Base-by-base conservation (phyloP, 1,284 basidiomycete genomes). In the Chalciporus sp. region DNA sequence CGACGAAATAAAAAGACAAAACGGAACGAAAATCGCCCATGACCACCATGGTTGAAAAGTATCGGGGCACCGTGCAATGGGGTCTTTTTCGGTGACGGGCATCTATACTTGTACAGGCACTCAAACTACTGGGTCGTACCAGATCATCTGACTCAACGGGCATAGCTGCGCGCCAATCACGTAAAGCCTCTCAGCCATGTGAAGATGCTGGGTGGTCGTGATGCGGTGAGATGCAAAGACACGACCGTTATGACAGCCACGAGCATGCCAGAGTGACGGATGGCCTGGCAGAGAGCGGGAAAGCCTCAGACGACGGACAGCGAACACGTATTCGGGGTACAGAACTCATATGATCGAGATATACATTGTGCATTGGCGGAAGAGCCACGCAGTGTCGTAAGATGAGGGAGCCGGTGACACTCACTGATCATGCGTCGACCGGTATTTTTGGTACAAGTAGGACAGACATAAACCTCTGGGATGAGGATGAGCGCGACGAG, bases 341-440 rank as follows among this genome's bases (percentile, higher is more conserved):
- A 69, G 56, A 58, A 71, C 64, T 69, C 51, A 72, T 69, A 66
- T 61, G 68, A 68, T 71, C 62, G 62, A 37, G 35, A 69, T 70
- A 57, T 69, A 75, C 57, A 74, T 73, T 63, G 64, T 66, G 68
- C 67, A 66, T 61, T 59, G 61, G 63, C 58, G 69, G 66, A 63
- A 65, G 61, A 54, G 57, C 65, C 64, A 70, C 67, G 67, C 70
- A 69, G 66, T 65, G 69, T 64, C 63, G 64, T 63, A 72, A 68
- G 71, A 67, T 60, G 58, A 65, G 59, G 59, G 65, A 62, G 69
- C 70, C 70, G 56, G 64, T 65, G 68, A 76, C 72, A 91, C 90
- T 92, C 88, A 92, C 90, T 85, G 73, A 86, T 81, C 72, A 82
- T 85, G 70, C 76, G 79, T 61, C 79, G 78, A 60, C 86, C 85